Conservation (phyloP, 331 rosid species). For the Malus hybrid region DNA sequence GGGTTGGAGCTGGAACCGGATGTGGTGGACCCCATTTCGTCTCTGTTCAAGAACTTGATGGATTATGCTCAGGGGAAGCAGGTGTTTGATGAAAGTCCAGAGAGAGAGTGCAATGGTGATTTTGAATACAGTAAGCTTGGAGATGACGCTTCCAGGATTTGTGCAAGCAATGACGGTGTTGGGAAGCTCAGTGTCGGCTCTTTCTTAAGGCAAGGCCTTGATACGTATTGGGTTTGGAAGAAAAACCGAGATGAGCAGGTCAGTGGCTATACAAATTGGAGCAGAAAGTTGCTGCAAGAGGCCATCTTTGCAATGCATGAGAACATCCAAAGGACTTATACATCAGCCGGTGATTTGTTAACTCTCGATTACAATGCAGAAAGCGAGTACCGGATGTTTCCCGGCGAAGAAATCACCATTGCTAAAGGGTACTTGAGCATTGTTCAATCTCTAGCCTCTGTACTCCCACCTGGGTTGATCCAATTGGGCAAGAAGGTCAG, state of each 20-base stretch:
- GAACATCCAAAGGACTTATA: constrained; percentile 80
- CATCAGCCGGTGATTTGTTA: constrained; percentile 70
- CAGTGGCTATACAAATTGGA: constrained; percentile 56
- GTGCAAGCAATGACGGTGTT: constrained; percentile 15
- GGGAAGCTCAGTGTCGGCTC: constrained; percentile 53
- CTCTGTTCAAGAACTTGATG: constrained; percentile 71
- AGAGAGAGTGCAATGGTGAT: constrained; percentile 17
- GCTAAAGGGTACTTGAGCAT: constrained; percentile 80
- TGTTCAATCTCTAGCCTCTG: constrained; percentile 67
- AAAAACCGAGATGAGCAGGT: constrained; percentile 30
- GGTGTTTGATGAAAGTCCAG: constrained; percentile 1
- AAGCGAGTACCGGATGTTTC: constrained; percentile 78
- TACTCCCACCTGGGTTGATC: constrained; percentile 64
- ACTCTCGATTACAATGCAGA: constrained; percentile 65
- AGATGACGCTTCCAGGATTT: constrained; percentile 25
- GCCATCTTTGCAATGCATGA: constrained; percentile 71
- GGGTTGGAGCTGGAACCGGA: constrained; percentile 43
- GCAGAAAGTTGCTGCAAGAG: constrained; percentile 47
- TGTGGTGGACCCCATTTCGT: constrained; percentile 53
- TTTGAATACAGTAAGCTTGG: constrained; percentile 16
- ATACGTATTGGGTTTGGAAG: constrained; percentile 34
- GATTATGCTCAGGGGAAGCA: constrained; percentile 54
- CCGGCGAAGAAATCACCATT: constrained; percentile 92
- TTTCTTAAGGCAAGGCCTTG: constrained; percentile 58
- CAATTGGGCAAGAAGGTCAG: constrained; percentile 60